A percentile compares a stretch with the other conserved stretches of the same genome.
These are phyloP conservation scores for Sphenostylis stenocarpa DNA, from an alignment of 306 rosid genomes.

Conservation along the genomic window DNA sequence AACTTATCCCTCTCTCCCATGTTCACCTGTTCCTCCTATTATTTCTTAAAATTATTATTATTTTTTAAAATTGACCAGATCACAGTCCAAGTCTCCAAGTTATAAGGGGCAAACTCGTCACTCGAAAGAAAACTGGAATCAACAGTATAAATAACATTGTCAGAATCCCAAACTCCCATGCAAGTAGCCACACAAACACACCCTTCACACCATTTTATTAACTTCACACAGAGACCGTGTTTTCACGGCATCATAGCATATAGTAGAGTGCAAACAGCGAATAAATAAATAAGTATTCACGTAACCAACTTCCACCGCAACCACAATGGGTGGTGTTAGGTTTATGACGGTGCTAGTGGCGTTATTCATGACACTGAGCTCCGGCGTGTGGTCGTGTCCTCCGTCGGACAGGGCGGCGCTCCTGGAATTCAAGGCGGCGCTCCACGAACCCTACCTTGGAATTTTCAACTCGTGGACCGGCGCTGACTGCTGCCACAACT, in stretches of 20 bases:
- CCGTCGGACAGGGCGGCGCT: slow-evolving; percentile 79
- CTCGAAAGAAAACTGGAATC: background rate
- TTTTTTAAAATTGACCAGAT: slow-evolving; percentile 29
- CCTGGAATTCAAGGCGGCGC: slow-evolving; percentile 66
- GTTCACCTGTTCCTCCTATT: slow-evolving; percentile 29
- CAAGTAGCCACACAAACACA: background rate
- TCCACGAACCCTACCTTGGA: slow-evolving; percentile 63
- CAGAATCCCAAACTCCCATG: slow-evolving; percentile 23
- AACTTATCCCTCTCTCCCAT: slow-evolving; percentile 37
- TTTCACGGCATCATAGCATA: background rate
- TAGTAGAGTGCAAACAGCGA: background rate
- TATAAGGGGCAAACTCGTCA: slow-evolving; percentile 62
- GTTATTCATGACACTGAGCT: slow-evolving; percentile 14
- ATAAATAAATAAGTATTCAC: background rate
- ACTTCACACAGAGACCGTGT: background rate
- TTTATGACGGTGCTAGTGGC: background rate
- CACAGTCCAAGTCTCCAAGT: background rate
- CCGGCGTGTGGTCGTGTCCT: slow-evolving; percentile 53
- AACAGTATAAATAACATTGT: slow-evolving; percentile 15
- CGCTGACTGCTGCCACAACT: slow-evolving; percentile 71
- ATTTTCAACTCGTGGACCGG: slow-evolving; percentile 88
- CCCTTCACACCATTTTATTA: background rate
- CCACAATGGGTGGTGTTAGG: slow-evolving; percentile 35
- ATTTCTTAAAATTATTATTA: slow-evolving; percentile 2
- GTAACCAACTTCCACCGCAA: background rate